Percentiles rank a stretch among this genome's conserved stretches.
Conservation (phyloP, 345 rosid species). For the Mangifera indica region DNA sequence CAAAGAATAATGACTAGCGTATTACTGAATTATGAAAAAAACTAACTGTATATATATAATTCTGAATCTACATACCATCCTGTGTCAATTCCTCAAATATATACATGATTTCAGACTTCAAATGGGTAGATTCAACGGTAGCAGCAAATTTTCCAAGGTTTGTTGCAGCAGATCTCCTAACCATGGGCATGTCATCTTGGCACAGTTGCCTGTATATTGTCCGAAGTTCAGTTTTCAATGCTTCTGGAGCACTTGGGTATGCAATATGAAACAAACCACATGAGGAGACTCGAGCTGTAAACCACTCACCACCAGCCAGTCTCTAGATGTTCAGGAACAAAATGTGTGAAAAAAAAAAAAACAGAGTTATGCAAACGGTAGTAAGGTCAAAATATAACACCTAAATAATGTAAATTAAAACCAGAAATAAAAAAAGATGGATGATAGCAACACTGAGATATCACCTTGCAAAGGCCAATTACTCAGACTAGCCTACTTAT, state of each 20-base stretch:
- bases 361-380: neutral
- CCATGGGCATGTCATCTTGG: slow-evolving; percentile 94
- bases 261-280: slow-evolving; percentile 83
- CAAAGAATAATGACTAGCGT: neutral
- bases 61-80: slow-evolving; percentile 46
- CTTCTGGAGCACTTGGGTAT: slow-evolving; percentile 66
- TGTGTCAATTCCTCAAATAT: slow-evolving; percentile 80
- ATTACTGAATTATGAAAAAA: neutral
- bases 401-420: neutral
- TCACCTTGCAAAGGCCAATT: neutral
- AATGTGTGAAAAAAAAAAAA: neutral
- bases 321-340: slow-evolving; percentile 39
- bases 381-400: neutral
- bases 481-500: neutral
- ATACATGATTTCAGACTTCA: slow-evolving; percentile 69
- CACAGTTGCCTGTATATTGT: slow-evolving; percentile 62
- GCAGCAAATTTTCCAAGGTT: slow-evolving; percentile 81
- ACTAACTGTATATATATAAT: neutral
- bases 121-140: slow-evolving; percentile 62
- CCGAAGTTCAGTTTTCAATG: slow-evolving; percentile 58
- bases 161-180: slow-evolving; percentile 79
- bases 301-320: slow-evolving; percentile 79
- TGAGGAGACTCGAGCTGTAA: slow-evolving; percentile 75
- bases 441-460: neutral
- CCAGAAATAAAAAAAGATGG: neutral